phyloP scores from a whole-genome alignment of 345 rosid species.

The Populus simonii region DNA sequence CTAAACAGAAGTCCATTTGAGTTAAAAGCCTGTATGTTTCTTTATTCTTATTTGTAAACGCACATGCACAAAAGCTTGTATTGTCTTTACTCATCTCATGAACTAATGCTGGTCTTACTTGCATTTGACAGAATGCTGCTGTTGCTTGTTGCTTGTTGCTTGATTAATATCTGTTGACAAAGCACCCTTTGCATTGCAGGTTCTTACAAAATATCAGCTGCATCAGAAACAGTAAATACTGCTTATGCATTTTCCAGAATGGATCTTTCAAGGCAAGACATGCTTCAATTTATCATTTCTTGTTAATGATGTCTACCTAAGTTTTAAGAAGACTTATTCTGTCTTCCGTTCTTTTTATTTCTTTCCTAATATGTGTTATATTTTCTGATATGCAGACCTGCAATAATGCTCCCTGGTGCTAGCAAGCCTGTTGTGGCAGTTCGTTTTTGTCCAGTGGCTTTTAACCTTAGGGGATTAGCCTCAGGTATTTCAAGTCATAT shows the following conservation, averaged over 20 bases:
- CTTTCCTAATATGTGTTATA: not conserved
- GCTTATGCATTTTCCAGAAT: conserved; percentile 80
- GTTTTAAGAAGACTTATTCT: not conserved
- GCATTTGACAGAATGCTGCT: no score
- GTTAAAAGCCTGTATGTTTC: not conserved
- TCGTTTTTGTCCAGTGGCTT: conserved; percentile 78
- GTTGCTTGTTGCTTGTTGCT: not conserved
- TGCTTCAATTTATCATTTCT: not conserved
- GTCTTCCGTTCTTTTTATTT: conserved; percentile 5
- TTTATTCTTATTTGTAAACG: not conserved
- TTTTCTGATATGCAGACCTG: conserved; percentile 55
- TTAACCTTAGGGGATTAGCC: conserved; percentile 52
- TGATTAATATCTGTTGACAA: not conserved
- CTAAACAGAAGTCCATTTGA: not conserved
- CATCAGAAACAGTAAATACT: conserved; percentile 66
- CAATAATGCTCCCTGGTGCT: conserved; percentile 81
- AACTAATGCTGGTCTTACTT: no score
- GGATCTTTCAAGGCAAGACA: conserved; percentile 78
- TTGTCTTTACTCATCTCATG: not conserved
- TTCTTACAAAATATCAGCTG: conserved; percentile 56
- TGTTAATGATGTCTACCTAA: not conserved
- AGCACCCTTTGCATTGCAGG: conserved; percentile 45
- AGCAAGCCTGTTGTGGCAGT: conserved; percentile 88
- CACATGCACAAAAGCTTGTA: not conserved
- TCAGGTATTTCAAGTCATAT: conserved; percentile 45